Conservation (phyloP, 768 basidiomycete genomes). For the Sarcodon aspratus region DNA sequence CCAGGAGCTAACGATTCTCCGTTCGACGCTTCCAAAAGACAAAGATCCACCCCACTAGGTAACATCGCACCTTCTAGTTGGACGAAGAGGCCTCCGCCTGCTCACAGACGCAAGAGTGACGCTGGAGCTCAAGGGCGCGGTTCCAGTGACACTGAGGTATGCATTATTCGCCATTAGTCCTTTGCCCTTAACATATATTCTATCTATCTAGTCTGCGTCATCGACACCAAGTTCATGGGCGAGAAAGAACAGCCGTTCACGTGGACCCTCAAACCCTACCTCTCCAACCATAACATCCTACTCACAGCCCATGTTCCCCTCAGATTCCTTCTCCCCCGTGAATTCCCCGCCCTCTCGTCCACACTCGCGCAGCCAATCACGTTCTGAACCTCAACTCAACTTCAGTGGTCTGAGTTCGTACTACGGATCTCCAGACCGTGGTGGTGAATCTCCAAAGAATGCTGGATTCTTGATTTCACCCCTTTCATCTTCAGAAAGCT, state of each 20-base stretch:
- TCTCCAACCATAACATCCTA: slow-evolving; percentile 10
- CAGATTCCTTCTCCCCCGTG: slow-evolving; percentile 12
- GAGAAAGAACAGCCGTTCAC: slow-evolving; percentile 34
- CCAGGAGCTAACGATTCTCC: slow-evolving; percentile 37
- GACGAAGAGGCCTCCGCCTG: slow-evolving; percentile 57
- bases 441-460: slow-evolving; percentile 11
- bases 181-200: neutral
- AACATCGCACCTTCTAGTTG: slow-evolving; percentile 62
- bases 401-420: slow-evolving; percentile 28
- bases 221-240: slow-evolving; percentile 33
- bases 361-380: slow-evolving; percentile 50
- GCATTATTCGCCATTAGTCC: slow-evolving; percentile 8
- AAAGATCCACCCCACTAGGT: slow-evolving; percentile 56
- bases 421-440: slow-evolving; percentile 25
- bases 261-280: slow-evolving; percentile 66
- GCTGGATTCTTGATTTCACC: slow-evolving; percentile 20
- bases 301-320: too few relatives aligned
- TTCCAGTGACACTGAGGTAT: slow-evolving; percentile 66
- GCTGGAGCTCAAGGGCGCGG: slow-evolving; percentile 42
- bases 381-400: slow-evolving; percentile 30
- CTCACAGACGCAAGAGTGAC: slow-evolving; percentile 59
- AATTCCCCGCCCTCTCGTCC: slow-evolving; percentile 38
- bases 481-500: slow-evolving; percentile 20
- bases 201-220: slow-evolving; percentile 19
- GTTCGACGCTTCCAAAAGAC: slow-evolving; percentile 59